Conservation (phyloP, 225 moss, liverwort and hornwort genomes). For the Neckera pumila region DNA sequence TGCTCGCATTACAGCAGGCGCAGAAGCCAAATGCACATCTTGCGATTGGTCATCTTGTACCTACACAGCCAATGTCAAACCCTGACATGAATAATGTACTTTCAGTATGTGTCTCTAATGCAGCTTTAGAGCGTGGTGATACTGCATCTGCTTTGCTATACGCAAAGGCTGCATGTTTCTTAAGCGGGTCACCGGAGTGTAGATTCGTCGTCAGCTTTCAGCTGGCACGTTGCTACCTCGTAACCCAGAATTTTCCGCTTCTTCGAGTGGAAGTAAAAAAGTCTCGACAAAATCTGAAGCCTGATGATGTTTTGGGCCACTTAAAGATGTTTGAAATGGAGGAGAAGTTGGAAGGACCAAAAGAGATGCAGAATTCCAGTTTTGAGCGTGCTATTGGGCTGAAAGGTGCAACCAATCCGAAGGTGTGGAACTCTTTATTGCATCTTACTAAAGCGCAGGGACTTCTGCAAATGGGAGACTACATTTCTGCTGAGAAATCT, state of each 20-base stretch:
- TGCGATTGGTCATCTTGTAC: constrained; percentile 32
- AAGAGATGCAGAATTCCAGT: constrained; percentile 17
- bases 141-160: constrained; percentile 38
- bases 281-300: constrained; percentile 27
- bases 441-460: constrained; percentile 44
- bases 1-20: constrained; percentile 49
- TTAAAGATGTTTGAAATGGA: constrained; percentile 61
- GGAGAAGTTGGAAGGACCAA: constrained; percentile 22
- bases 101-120: constrained; percentile 51
- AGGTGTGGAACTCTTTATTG: constrained; percentile 52
- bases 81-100: constrained; percentile 35
- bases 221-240: constrained; percentile 68
- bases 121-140: constrained; percentile 45
- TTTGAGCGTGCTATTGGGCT: constrained; percentile 47
- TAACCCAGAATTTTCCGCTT: constrained; percentile 34
- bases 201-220: constrained; percentile 43
- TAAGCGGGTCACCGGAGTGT: constrained; percentile 25
- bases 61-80: constrained; percentile 7
- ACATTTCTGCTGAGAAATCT: constrained; percentile 66
- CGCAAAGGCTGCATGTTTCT: constrained; percentile 35
- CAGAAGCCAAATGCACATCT: constrained; percentile 43
- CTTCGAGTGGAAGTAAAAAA: constrained; percentile 52
- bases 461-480: constrained; percentile 48
- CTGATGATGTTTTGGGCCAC: constrained; percentile 63
- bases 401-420: constrained; percentile 13